A percentile compares a stretch with the other conserved stretches of the same genome.
Evolutionary conservation across 345 rosid genomes (phyloP).

Genomic region (Garcia nutans): DNA sequence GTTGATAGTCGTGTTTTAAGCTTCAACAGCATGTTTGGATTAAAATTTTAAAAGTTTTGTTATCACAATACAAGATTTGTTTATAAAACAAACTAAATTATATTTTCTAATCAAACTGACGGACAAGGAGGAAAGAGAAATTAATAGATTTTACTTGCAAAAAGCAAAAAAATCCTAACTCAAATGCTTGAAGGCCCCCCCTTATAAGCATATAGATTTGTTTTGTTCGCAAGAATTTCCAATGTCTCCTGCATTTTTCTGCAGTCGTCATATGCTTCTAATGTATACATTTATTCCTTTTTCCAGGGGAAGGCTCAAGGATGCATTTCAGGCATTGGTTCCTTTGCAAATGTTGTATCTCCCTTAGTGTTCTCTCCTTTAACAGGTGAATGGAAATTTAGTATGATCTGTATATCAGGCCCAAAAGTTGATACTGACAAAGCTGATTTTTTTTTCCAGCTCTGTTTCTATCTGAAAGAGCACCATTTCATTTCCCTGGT

Average conservation of each 20-base stretch:
- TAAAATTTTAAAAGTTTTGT: neutral
- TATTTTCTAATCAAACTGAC: neutral
- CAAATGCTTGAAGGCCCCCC: neutral
- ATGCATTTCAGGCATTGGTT: conserved; percentile 73
- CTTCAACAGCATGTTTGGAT: neutral
- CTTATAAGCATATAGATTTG: neutral
- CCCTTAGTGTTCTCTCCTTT: conserved; percentile 79
- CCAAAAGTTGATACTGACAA: conserved; percentile 8
- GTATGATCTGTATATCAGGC: neutral
- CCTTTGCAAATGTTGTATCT: conserved; percentile 67
- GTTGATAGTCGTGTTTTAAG: neutral
- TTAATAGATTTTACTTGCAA: neutral
- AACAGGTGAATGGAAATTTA: conserved; percentile 48
- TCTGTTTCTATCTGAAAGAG: conserved; percentile 71
- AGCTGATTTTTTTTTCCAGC: conserved; percentile 42
- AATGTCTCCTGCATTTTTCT: neutral
- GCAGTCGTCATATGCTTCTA: neutral
- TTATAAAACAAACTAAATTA: neutral
- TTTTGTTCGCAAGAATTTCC: neutral
- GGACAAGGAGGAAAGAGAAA: neutral
- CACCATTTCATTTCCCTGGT: conserved; percentile 85
- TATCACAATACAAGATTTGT: neutral
- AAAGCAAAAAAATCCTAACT: neutral
- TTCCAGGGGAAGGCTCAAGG: conserved; percentile 93
- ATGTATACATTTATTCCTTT: neutral